Conservation (phyloP, 768 basidiomycete genomes). For the Boletus sp. region DNA sequence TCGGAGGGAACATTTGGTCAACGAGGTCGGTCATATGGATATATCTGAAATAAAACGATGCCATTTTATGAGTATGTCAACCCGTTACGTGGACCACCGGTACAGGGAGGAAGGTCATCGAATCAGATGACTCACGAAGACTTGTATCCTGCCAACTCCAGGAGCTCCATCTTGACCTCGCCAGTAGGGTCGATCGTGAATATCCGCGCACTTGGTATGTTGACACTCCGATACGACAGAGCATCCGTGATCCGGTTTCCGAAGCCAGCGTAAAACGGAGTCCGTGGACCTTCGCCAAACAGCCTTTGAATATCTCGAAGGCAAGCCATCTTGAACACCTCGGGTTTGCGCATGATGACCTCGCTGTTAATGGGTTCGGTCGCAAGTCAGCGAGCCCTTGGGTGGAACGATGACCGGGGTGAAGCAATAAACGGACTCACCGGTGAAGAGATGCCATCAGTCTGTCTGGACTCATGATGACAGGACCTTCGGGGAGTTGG, state of each 20-base stretch:
- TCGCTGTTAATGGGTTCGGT: slow-evolving; percentile 51
- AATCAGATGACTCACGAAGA: slow-evolving; percentile 64
- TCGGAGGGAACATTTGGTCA: slow-evolving; percentile 98
- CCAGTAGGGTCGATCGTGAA: slow-evolving; percentile 96
- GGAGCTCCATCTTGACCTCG: slow-evolving; percentile 94
- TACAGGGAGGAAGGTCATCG: background rate
- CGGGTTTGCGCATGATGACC: slow-evolving; percentile 98
- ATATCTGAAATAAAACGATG: slow-evolving; percentile 52
- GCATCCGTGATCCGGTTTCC: slow-evolving; percentile 99
- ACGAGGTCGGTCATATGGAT: slow-evolving; percentile 99
- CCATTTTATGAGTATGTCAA: background rate
- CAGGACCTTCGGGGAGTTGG: slow-evolving; percentile 95
- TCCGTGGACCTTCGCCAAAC: slow-evolving; percentile 69
- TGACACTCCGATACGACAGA: slow-evolving; percentile 94
- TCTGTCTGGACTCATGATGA: slow-evolving; percentile 98
- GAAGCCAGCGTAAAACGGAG: slow-evolving; percentile 95
- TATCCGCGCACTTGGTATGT: slow-evolving; percentile 89
- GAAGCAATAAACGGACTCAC: slow-evolving; percentile 42
- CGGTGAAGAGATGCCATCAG: slow-evolving; percentile 93
- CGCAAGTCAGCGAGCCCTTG: background rate
- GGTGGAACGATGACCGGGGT: background rate
- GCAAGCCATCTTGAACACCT: slow-evolving; percentile 99
- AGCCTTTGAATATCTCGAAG: slow-evolving; percentile 90
- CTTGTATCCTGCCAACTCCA: slow-evolving; percentile 96
- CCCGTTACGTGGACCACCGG: too few relatives aligned